A percentile compares a stretch with the other conserved stretches of the same genome.
phyloP scores from a whole-genome alignment of 495 filamentous ascomycete species.

The Annulohypoxylon bovei region DNA sequence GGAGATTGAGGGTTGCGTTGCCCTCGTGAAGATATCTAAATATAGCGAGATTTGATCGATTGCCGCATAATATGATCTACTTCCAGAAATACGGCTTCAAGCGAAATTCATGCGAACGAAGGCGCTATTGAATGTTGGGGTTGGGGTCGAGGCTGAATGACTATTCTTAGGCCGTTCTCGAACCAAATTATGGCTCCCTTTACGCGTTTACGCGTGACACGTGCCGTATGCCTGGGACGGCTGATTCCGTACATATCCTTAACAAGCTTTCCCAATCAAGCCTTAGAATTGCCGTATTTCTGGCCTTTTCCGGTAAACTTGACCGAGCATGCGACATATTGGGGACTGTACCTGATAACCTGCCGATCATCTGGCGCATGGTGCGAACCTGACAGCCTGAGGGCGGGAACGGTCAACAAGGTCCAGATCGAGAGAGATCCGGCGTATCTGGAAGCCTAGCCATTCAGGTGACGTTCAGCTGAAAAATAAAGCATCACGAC shows the following conservation, averaged over 20 bases:
- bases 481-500: neutral
- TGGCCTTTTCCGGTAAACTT: constrained; percentile 28
- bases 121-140: constrained; percentile 8
- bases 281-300: constrained; percentile 8
- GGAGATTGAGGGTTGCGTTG: neutral
- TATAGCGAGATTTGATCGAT: constrained; percentile 4
- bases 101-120: constrained; percentile 1
- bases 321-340: constrained; percentile 38
- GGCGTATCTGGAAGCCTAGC: constrained; percentile 17
- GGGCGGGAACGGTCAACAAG: constrained; percentile 33
- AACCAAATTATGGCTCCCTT: constrained; percentile 17
- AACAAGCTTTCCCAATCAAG: constrained; percentile 33
- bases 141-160: constrained; percentile 37
- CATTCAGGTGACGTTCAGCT: constrained; percentile 18
- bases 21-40: neutral
- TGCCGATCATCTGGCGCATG: constrained; percentile 36
- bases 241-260: constrained; percentile 21
- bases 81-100: constrained; percentile 7
- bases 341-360: constrained; percentile 27
- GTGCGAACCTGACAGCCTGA: constrained; percentile 38
- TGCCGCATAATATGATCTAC: constrained; percentile 4
- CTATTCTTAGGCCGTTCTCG: constrained; percentile 19
- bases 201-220: constrained; percentile 21
- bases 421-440: constrained; percentile 32
- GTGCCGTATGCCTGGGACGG: constrained; percentile 33